These are phyloP conservation scores for Gracilaria caudata DNA, from an alignment of 23 red algal species.

Conservation along the genomic window DNA sequence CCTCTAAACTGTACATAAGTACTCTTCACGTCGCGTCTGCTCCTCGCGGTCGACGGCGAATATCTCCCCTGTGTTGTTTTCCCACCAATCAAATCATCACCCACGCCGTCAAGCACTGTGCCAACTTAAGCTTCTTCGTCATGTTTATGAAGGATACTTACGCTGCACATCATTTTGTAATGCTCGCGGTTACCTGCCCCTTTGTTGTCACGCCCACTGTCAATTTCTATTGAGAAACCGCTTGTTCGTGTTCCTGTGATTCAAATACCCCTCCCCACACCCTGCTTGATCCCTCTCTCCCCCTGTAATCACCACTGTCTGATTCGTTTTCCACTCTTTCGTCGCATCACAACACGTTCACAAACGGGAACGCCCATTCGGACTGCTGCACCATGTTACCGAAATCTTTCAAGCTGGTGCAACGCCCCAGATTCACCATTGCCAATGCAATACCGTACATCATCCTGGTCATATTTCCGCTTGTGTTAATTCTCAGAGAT, in stretches of 20 bases:
- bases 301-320: not conserved
- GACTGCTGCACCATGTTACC: not conserved
- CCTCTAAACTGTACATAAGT: not conserved
- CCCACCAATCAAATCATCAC: not conserved
- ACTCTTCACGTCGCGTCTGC: not conserved
- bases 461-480: not conserved
- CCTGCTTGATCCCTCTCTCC: not conserved
- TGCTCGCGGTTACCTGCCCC: not conserved
- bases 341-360: not conserved
- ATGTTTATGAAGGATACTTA: not conserved
- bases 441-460: not conserved
- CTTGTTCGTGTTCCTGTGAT: no score
- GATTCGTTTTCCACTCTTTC: not conserved
- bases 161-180: not conserved
- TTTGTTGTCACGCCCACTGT: not conserved
- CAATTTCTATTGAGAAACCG: not conserved
- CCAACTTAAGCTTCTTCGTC: not conserved
- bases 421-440: not conserved
- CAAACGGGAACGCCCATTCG: not conserved
- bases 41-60: no score
- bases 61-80: no score
- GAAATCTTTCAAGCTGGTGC: not conserved
- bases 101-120: not conserved
- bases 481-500: slow-evolving; percentile 6
- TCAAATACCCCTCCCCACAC: not conserved